Conservation (phyloP, 441 rosid species). For the Eutrema salsugineum region DNA sequence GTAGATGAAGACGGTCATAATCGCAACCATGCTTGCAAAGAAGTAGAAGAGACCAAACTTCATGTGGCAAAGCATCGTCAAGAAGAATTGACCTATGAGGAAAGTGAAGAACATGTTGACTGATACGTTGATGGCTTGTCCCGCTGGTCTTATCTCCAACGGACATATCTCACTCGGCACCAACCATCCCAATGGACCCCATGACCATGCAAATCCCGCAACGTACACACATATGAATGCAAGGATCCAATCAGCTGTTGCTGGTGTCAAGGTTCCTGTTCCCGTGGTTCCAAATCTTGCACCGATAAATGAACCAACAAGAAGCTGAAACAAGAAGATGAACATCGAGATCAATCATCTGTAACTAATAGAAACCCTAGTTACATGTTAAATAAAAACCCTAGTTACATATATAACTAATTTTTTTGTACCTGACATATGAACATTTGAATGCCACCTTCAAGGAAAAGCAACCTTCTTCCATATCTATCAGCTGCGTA, state of each 20-base stretch:
- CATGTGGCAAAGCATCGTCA: constrained; percentile 47
- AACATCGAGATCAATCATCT: not conserved
- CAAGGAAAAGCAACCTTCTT: constrained; percentile 43
- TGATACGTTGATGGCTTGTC: constrained; percentile 41
- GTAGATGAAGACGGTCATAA: constrained; percentile 38
- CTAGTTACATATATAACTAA: not conserved
- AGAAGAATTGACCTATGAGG: constrained; percentile 37
- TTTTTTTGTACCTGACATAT: constrained; percentile 34
- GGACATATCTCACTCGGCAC: constrained; percentile 48
- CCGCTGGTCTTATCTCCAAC: constrained; percentile 40
- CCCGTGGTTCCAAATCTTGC: constrained; percentile 36
- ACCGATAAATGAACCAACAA: constrained; percentile 30
- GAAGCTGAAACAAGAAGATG: constrained; percentile 1
- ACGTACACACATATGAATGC: constrained; percentile 47
- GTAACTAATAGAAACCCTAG: not conserved
- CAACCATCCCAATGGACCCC: constrained; percentile 76
- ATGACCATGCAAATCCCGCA: constrained; percentile 71
- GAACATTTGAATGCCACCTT: constrained; percentile 47
- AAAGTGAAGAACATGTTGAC: constrained; percentile 49
- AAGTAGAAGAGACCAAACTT: constrained; percentile 47
- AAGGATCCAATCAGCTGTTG: constrained; percentile 36
- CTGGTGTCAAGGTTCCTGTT: constrained; percentile 31
- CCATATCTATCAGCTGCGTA: constrained; percentile 34
- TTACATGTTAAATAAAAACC: not conserved
- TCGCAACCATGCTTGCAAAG: constrained; percentile 35